A percentile compares a stretch with the other conserved stretches of the same genome.
phyloP scores from a whole-genome alignment of 139 green algal genomes.

The Picochlorum sp. region DNA sequence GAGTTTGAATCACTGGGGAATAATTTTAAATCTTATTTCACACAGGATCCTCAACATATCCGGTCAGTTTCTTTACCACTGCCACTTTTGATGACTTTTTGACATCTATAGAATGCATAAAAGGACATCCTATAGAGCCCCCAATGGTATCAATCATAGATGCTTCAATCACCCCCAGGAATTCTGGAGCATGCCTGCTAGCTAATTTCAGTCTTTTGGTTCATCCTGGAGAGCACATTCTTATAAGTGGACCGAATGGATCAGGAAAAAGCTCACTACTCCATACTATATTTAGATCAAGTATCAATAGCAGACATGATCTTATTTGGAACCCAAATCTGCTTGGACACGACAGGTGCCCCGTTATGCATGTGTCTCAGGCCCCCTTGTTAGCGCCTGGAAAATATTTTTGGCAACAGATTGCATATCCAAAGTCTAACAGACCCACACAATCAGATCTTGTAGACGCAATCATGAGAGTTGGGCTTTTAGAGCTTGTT shows the following conservation, averaged over 20 bases:
- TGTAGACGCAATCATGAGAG: slow-evolving; percentile 5
- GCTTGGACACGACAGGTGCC: too few species aligned
- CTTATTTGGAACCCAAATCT: too few species aligned
- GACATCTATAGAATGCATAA: not conserved
- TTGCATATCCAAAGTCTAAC: slow-evolving; percentile 27
- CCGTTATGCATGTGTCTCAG: slow-evolving; percentile 42
- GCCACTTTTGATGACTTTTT: slow-evolving; percentile 12
- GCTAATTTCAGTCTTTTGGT: not conserved
- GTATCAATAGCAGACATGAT: too few species aligned
- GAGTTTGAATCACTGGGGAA: too few species aligned
- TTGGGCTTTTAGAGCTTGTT: slow-evolving; percentile 28
- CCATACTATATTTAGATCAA: slow-evolving; percentile 8
- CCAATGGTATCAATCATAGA: slow-evolving; percentile 3
- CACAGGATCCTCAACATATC: slow-evolving; percentile 26
- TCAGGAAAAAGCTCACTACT: slow-evolving; percentile 41
- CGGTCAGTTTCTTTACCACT: slow-evolving; percentile 37
- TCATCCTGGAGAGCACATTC: not conserved
- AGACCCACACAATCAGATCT: not conserved
- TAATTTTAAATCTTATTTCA: too few species aligned
- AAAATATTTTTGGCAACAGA: slow-evolving; percentile 33
- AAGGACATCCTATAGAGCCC: slow-evolving; percentile 6
- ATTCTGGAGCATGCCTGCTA: not conserved
- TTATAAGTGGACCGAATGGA: slow-evolving; percentile 32
- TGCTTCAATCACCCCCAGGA: slow-evolving; percentile 1
- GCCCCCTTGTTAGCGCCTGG: slow-evolving; percentile 32